phyloP scores from a whole-genome alignment of 139 green algal species.

The Yamagishiella unicocca region DNA sequence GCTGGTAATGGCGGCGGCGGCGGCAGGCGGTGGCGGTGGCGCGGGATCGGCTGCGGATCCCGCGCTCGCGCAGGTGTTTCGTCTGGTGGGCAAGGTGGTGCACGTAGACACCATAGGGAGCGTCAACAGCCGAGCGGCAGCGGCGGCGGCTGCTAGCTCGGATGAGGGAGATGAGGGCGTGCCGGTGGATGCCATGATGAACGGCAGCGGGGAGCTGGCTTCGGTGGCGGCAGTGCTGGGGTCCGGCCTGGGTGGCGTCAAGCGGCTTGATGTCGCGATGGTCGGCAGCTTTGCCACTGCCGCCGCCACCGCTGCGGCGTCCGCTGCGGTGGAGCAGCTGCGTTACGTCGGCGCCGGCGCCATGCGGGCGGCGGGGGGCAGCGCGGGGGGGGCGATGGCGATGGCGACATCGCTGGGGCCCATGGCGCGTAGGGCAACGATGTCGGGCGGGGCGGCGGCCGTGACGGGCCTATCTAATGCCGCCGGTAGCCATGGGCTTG shows the following conservation, averaged over 20 bases:
- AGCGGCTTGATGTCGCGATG: not conserved
- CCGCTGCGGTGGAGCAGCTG: conserved; percentile 14
- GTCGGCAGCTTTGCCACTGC: conserved; percentile 9
- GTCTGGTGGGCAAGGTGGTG: not conserved
- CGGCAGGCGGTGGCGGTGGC: not conserved
- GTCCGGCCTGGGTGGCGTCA: not conserved
- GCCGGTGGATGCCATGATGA: too few relatives aligned
- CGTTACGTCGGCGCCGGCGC: not conserved
- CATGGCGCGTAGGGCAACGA: too few relatives aligned
- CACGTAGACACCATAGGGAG: not conserved
- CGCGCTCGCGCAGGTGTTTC: not conserved
- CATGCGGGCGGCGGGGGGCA: not conserved
- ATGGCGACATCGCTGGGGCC: too few relatives aligned
- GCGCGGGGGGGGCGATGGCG: too few relatives aligned
- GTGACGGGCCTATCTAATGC: too few relatives aligned
- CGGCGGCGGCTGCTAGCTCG: not conserved
- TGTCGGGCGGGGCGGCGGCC: too few relatives aligned
- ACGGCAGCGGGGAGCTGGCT: not conserved
- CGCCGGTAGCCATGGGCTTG: too few relatives aligned
- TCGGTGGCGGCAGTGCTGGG: not conserved
- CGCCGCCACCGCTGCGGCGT: not conserved
- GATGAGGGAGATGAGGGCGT: not conserved
- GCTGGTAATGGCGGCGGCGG: not conserved
- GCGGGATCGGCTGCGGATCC: too few relatives aligned
- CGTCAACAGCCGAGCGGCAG: not conserved